Evolutionary conservation across 108 stramenopile genomes (phyloP), one percentile per base, ranked within the genome.

Genomic region (Nitzschia putrida): DNA sequence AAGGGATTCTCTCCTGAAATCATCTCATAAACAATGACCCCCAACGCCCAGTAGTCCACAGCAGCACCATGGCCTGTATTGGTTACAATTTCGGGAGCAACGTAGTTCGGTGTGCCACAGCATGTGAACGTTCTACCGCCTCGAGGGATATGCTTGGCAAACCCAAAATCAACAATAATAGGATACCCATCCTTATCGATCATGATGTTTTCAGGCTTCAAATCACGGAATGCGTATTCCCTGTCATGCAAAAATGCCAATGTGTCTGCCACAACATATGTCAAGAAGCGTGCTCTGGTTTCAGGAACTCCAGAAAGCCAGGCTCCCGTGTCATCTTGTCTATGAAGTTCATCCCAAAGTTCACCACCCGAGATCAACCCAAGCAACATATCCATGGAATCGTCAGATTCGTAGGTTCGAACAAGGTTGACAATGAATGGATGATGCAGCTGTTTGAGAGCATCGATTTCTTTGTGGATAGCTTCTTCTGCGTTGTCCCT

Each of bases 31-130:
- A 96, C 70, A 52, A 75, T 43, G 7, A 95, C 89, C 20, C 94
- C 94, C 9, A 95, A 76, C 41, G 89, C 90, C 94, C 94, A 95
- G 72, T 86, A 92, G 66, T 95, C 94, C 7, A 88, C 91, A 8
- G 84, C 84, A 57, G 65, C 64, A 64, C 86, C 83, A 52, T 95
- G 91, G 11, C 95, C 95, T 60, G 80, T 81, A 57, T 85, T 89
- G 51, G 85, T 54, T 66, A 95, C 87, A 6, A 90, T 84, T 66
- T 95, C 95, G 8, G 95, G 95, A 44, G 95, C 90, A 16, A 95
- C 85, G 68, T 93, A 93, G 61, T 91, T 92, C 23, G 97, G 97
- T 18, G 97, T 97, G 1, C 97, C 97, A 73, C 97, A 98, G 37
- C 97, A 85, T 3, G 97, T 98, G 77, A 88, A 95, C 22, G 94